Base-by-base conservation (phyloP, 2,329 filamentous ascomycete genomes). In the Clarireedia sp. region DNA sequence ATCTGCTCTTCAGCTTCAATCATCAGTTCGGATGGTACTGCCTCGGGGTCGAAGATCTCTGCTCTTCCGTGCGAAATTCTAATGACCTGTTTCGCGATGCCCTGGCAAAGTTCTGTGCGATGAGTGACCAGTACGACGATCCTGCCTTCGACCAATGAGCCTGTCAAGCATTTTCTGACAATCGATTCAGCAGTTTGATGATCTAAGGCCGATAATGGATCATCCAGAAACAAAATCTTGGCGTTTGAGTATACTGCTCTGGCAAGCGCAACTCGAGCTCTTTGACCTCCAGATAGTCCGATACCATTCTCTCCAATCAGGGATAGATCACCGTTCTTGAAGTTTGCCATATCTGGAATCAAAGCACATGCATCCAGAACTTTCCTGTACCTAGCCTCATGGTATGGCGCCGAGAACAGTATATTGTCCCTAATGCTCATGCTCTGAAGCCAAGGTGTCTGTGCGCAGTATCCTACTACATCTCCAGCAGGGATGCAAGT, bases 51-150 rank as follows among this genome's bases (percentile, higher is more conserved):
- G 14, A 68, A 37, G 24, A 64, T 44, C 19, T 57, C 48, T 33
- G 66, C 83, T 49, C 69, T 72, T 1, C 87, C 86, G 37, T 85
- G 74, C 0, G 76, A 69, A 9, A 96, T 77, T 55, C 90, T 82
- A 9, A 96, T 72, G 16, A 90, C 78, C 64, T 94, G 87, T 48
- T 84, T 75, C 2, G 90, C 88, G 44, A 90, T 74, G n/a, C 79
- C 76, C 19, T 82, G 78, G 57, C 90, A 88, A 9, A 96, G 73
- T 58, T 91, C 85, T 0, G 77, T 80, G 1, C 83, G 78, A 70
- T 87, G 83, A 1, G 83, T 87, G 17, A 82, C 82, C 16, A 87
- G 71, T 24, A 86, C 72, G 0, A 79, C 70, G 0, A 74, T 81
- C 19, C 82, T 74, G 9, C 70, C 75, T 57, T 78, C 67, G 54